Evolutionary conservation across 148 eudicot species (phyloP), one percentile per base, ranked within the genome.

Genomic region (Persicaria maculosa): DNA sequence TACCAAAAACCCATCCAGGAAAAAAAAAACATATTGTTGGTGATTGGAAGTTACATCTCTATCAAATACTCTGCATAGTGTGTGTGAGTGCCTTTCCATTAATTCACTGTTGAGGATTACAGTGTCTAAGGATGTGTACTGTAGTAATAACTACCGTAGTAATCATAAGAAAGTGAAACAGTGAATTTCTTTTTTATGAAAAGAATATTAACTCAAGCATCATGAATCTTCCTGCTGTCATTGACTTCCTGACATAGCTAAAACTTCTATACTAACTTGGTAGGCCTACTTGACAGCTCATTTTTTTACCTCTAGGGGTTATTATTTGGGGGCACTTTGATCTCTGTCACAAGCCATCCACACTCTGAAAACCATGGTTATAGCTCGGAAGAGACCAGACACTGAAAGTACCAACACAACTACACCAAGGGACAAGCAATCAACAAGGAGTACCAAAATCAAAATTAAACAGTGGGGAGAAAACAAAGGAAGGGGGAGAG

Each of bases 251-350:
- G 46, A 19, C 70, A 65, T 14, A 46, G n/a, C 70, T 40, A 25
- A 25, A 40, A 15, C n/a, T 40, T 65, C 6, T 31, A 43, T 62
- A 62, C 68, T 31, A 25, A 25, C 43, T 9, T 62, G 44, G 45
- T 65, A 65, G 46, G 46, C 46, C 70, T 65, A 65, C 70, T 65
- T 40, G 70, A 65, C 47, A 65, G 43, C 70, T 65, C 45, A 65
- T 65, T 4, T 65, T 4, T 65, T 40, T 65, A 65, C 70, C 31
- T 58, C 20, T 7, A 58, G 9, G 64, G 52, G 9, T 9, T 7
- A 48, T 48, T 8, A 11, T 48, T 48, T 19, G 11, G 31, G 11
- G 68, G 68, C 12, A 62, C 44, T 31, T 62, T 31, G 44, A 12
- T 31, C 44, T 62, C 44, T 62, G 68, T 62, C 68, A 62, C 45